A percentile compares a stretch with the other conserved stretches of the same genome.
Evolutionary conservation across 495 filamentous ascomycete genomes (phyloP).

Genomic region (Astrocystis sublimbata): DNA sequence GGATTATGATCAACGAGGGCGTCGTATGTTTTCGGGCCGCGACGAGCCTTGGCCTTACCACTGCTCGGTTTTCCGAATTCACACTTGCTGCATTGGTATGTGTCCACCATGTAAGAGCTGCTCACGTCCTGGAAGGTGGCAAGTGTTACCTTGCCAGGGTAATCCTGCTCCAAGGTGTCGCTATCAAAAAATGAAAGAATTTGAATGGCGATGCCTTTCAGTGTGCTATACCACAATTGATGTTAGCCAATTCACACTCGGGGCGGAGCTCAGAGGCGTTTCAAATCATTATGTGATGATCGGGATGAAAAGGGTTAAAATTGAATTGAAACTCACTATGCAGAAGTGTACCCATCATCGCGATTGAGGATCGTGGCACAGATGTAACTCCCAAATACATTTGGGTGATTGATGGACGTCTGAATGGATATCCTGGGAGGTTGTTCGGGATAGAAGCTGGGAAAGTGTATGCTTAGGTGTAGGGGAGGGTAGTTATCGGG

Average conservation of each 20-base stretch:
- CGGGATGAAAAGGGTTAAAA: no score
- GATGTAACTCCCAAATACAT: constrained; percentile 50
- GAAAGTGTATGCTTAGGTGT: constrained; percentile 37
- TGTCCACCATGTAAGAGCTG: not conserved
- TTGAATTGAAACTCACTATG: constrained; percentile 42
- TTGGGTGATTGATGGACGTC: constrained; percentile 56
- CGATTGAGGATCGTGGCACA: constrained; percentile 50
- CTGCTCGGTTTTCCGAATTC: constrained; percentile 10
- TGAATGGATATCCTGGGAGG: constrained; percentile 48
- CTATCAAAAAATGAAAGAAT: constrained; percentile 63
- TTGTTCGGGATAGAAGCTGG: constrained; percentile 42
- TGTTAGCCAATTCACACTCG: no score
- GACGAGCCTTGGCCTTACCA: not conserved
- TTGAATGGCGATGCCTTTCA: constrained; percentile 53
- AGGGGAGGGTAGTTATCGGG: constrained; percentile 36
- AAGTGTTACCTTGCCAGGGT: constrained; percentile 1
- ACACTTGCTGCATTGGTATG: constrained; percentile 17
- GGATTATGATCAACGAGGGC: constrained; percentile 17
- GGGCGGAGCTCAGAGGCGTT: no score
- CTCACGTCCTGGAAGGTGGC: not conserved
- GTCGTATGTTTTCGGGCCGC: constrained; percentile 5
- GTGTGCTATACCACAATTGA: constrained; percentile 28
- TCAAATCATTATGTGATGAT: no score
- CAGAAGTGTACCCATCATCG: constrained; percentile 45
- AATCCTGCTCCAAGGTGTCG: constrained; percentile 46